phyloP scores from a whole-genome alignment of 192 early-diverging fungal species.

The Coemansia sp. region DNA sequence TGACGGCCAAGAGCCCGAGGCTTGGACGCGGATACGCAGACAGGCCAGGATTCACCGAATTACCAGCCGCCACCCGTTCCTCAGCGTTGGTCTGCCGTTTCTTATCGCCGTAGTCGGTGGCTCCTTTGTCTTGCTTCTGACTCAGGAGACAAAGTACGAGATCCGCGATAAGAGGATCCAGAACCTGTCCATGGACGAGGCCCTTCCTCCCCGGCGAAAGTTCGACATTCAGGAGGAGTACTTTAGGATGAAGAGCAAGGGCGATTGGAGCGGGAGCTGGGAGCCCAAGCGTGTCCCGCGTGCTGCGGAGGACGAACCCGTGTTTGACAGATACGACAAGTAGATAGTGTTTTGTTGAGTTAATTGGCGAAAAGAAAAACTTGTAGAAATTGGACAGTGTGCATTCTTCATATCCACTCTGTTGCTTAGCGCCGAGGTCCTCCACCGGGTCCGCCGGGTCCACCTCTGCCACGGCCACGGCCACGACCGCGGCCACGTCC shows the following conservation, averaged over 20 bases:
- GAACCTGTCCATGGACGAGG: constrained; percentile 57
- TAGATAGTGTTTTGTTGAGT: neutral
- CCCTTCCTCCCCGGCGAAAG: constrained; percentile 57
- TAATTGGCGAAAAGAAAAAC: neutral
- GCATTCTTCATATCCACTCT: neutral
- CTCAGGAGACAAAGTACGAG: constrained; percentile 78
- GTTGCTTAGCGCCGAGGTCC: constrained; percentile 39
- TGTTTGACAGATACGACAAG: constrained; percentile 47
- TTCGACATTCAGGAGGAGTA: constrained; percentile 74
- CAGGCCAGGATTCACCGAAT: constrained; percentile 30
- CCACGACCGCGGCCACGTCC: constrained; percentile 75
- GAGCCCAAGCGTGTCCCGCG: constrained; percentile 47
- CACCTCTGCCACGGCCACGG: constrained; percentile 62
- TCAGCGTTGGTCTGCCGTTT: constrained; percentile 71
- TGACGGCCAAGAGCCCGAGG: neutral
- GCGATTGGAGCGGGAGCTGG: constrained; percentile 47
- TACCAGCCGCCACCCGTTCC: constrained; percentile 56
- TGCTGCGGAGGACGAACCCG: constrained; percentile 48
- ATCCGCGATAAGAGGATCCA: constrained; percentile 61
- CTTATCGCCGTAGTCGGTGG: constrained; percentile 66
- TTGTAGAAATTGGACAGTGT: neutral
- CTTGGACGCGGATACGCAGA: constrained; percentile 5
- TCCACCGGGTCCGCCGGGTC: constrained; percentile 57
- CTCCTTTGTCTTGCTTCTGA: constrained; percentile 66
- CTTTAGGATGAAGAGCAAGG: constrained; percentile 47